Evolutionary conservation across 179 eudicot genomes (phyloP).

Genomic region (Silene coronaria): DNA sequence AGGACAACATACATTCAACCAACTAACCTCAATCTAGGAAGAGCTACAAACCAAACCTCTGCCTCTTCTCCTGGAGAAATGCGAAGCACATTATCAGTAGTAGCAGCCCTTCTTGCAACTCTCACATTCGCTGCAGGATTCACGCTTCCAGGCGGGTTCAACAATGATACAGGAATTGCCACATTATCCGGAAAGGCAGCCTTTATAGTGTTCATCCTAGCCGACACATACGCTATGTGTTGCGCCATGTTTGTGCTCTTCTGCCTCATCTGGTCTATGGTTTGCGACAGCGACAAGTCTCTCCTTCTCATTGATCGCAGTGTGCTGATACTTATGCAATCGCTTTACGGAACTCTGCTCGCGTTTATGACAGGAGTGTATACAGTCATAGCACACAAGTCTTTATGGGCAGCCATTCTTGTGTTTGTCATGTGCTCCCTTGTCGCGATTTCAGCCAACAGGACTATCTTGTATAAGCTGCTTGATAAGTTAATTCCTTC

Average conservation of each 20-base stretch:
- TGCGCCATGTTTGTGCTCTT: conserved; percentile 20
- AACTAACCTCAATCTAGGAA: not conserved
- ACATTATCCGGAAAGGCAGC: conserved; percentile 8
- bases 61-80: not conserved
- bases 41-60: not conserved
- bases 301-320: conserved; percentile 16
- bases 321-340: conserved; percentile 4
- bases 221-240: conserved; percentile 23
- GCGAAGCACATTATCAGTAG: conserved; percentile 19
- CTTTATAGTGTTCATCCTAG: conserved; percentile 17
- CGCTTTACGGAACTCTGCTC: conserved; percentile 7
- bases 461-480: conserved; percentile 3
- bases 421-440: conserved; percentile 8
- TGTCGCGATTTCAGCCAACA: conserved; percentile 16
- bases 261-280: conserved; percentile 22
- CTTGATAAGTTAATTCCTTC: conserved; percentile 10
- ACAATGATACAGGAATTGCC: conserved; percentile 1
- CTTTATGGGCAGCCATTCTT: conserved; percentile 17
- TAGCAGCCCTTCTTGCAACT: conserved; percentile 25
- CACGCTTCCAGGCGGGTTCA: conserved; percentile 14
- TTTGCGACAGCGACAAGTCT: conserved; percentile 9
- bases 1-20: not conserved
- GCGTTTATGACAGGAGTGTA: conserved; percentile 23
- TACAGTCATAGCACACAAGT: conserved; percentile 11
- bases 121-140: conserved; percentile 20